These are phyloP conservation scores for Gorgonomyces haynaldii DNA, from an alignment of 192 early-diverging fungal genomes.

Conservation along the genomic window DNA sequence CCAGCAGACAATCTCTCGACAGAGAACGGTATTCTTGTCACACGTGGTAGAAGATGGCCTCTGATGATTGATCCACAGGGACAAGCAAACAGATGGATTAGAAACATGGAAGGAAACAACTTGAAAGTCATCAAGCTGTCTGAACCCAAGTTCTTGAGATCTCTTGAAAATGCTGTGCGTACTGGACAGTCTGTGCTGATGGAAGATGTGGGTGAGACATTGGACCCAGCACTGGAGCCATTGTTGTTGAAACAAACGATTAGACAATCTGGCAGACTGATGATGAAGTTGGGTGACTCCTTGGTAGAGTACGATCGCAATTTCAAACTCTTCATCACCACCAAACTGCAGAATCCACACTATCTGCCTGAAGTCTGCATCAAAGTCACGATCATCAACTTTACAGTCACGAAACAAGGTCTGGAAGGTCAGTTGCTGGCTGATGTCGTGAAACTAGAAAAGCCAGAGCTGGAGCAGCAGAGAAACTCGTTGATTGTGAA, in stretches of 20 bases:
- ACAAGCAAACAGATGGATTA: slow-evolving; percentile 52
- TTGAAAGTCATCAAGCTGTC: slow-evolving; percentile 41
- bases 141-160: slow-evolving; percentile 47
- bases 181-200: slow-evolving; percentile 45
- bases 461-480: slow-evolving; percentile 51
- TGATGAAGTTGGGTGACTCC: slow-evolving; percentile 53
- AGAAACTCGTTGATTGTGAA: slow-evolving; percentile 47
- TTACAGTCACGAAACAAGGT: slow-evolving; percentile 49
- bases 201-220: slow-evolving; percentile 51
- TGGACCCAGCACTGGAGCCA: slow-evolving; percentile 52
- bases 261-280: slow-evolving; percentile 42
- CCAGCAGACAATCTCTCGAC: slow-evolving; percentile 44
- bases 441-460: slow-evolving; percentile 47
- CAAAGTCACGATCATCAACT: slow-evolving; percentile 57
- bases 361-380: slow-evolving; percentile 54
- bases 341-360: slow-evolving; percentile 51
- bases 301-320: slow-evolving; percentile 54
- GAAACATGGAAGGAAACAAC: slow-evolving; percentile 40
- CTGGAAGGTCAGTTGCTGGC: slow-evolving; percentile 49
- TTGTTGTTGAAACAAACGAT: slow-evolving; percentile 49
- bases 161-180: slow-evolving; percentile 50
- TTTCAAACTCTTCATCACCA: slow-evolving; percentile 53
- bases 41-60: slow-evolving; percentile 43
- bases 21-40: slow-evolving; percentile 51
- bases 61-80: slow-evolving; percentile 52